Evolutionary conservation across 306 rosid species (phyloP).

Genomic region (Alnus glutinosa): DNA sequence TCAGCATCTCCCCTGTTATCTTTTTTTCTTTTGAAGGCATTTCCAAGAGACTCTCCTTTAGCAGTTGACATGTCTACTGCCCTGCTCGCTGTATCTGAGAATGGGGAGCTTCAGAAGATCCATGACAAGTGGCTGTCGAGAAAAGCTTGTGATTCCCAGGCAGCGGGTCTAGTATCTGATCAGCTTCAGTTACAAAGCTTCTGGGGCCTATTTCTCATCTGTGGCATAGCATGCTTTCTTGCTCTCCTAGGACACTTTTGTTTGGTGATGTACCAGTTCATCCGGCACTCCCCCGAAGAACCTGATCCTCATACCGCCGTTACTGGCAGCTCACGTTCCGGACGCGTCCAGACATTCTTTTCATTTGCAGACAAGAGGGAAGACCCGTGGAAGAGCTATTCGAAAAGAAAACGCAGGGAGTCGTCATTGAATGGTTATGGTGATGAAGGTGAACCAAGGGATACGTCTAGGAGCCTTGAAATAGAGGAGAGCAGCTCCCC

Average conservation of each 20-base stretch:
- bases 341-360: slow-evolving; percentile 22
- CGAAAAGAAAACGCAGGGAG: slow-evolving; percentile 44
- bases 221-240: slow-evolving; percentile 27
- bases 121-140: slow-evolving; percentile 45
- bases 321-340: slow-evolving; percentile 10
- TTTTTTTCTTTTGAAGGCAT: slow-evolving; percentile 33
- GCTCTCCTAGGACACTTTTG: slow-evolving; percentile 30
- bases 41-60: slow-evolving; percentile 52
- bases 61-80: slow-evolving; percentile 51
- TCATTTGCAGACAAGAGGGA: slow-evolving; percentile 34
- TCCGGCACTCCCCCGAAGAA: slow-evolving; percentile 16
- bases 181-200: slow-evolving; percentile 44
- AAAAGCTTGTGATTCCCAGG: slow-evolving; percentile 28
- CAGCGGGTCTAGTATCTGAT: slow-evolving; percentile 11
- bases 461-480: slow-evolving; percentile 28
- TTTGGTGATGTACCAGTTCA: slow-evolving; percentile 28
- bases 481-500: background rate
- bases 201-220: slow-evolving; percentile 43
- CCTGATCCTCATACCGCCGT: slow-evolving; percentile 4
- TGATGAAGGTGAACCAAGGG: slow-evolving; percentile 18
- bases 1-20: background rate
- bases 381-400: slow-evolving; percentile 17
- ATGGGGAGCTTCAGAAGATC: slow-evolving; percentile 43
- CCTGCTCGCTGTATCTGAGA: slow-evolving; percentile 45
- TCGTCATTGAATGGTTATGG: slow-evolving; percentile 4